phyloP scores from a whole-genome alignment of 371 early-diverging fungal species.

The Nematocida parisii region DNA sequence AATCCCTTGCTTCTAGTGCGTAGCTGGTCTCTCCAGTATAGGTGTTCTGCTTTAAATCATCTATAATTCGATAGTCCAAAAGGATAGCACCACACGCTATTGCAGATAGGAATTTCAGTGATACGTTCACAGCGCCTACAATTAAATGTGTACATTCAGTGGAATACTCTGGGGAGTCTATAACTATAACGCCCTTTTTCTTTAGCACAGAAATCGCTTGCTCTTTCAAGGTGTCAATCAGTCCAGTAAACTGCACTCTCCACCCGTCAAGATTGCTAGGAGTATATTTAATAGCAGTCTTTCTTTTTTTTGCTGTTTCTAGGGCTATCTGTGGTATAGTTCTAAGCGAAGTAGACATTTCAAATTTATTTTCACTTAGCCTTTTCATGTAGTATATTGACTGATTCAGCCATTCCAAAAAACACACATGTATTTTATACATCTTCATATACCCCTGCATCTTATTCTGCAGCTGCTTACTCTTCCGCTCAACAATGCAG shows the following conservation, averaged over 20 bases:
- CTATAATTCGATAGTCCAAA: constrained; percentile 63
- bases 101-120: constrained; percentile 68
- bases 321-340: neutral
- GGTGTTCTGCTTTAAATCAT: constrained; percentile 40
- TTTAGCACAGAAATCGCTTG: constrained; percentile 58
- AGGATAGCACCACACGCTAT: constrained; percentile 65
- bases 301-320: constrained; percentile 33
- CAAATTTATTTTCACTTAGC: constrained; percentile 26
- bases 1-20: neutral
- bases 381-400: constrained; percentile 55
- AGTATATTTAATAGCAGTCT: neutral
- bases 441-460: neutral
- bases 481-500: constrained; percentile 41
- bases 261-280: constrained; percentile 6
- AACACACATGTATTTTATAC: constrained; percentile 36
- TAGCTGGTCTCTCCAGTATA: constrained; percentile 7
- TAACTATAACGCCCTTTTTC: constrained; percentile 43
- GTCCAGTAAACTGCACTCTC: constrained; percentile 68
- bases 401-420: constrained; percentile 54
- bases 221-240: constrained; percentile 57
- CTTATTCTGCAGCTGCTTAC: neutral
- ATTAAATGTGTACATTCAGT: constrained; percentile 67
- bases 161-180: constrained; percentile 33
- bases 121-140: constrained; percentile 64
- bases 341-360: neutral